These are phyloP conservation scores for Leucaena leucocephala DNA, from an alignment of 306 rosid species.

Conservation along the genomic window DNA sequence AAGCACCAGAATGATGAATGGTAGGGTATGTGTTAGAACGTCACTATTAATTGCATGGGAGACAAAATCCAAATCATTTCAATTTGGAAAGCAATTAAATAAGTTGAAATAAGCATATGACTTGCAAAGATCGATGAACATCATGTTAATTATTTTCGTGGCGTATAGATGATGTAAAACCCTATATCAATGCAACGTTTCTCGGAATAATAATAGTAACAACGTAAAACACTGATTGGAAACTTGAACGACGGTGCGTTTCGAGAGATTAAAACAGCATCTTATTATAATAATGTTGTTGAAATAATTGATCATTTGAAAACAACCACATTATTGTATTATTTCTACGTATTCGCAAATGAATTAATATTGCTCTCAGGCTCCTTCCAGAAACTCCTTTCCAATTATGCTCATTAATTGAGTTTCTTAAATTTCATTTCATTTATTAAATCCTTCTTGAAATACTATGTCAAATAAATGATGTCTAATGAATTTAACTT, in stretches of 20 bases:
- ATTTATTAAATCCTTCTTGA: not conserved
- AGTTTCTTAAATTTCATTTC: not conserved
- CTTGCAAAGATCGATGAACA: not conserved
- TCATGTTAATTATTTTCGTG: not conserved
- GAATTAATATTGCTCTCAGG: not conserved
- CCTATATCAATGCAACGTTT: not conserved
- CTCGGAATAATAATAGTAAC: not conserved
- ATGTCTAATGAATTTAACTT: not conserved
- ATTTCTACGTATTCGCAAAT: not conserved
- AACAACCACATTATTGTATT: not conserved
- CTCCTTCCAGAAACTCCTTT: not conserved
- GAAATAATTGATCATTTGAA: constrained; percentile 13
- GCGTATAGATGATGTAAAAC: not conserved
- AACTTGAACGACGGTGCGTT: not conserved
- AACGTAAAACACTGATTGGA: not conserved
- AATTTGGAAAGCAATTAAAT: not conserved
- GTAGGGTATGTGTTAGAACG: too few species aligned
- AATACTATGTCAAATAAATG: not conserved
- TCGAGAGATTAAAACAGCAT: not conserved
- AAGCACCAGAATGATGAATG: too few species aligned
- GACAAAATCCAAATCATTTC: constrained; percentile 6
- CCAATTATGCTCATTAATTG: not conserved
- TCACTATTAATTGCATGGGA: not conserved
- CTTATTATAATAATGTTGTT: constrained; percentile 4
- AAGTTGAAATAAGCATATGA: not conserved